These are phyloP conservation scores for Fusarium albidum DNA, from an alignment of 2,329 filamentous ascomycete species.

Conservation along the genomic window DNA sequence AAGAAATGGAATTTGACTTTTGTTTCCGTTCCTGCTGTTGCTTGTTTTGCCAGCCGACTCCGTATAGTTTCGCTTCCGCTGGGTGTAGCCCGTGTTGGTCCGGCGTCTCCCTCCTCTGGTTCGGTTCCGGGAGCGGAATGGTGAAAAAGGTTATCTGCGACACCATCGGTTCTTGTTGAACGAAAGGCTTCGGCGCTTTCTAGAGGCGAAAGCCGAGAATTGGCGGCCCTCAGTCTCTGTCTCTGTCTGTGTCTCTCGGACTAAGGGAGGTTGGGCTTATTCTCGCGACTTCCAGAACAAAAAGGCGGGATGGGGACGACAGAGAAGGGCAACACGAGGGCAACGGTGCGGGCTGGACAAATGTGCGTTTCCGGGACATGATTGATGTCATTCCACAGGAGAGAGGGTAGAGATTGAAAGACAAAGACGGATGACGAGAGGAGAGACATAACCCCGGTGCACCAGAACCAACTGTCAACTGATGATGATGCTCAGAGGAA, in stretches of 20 bases:
- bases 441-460: not conserved
- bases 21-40: conserved; percentile 36
- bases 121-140: conserved; percentile 29
- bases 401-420: not conserved
- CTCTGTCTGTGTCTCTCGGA: too few relatives aligned
- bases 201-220: too few relatives aligned
- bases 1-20: conserved; percentile 36
- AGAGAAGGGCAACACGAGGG: conserved; percentile 9
- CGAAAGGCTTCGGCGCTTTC: too few relatives aligned
- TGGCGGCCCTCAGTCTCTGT: too few relatives aligned
- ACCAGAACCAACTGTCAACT: not conserved
- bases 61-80: not conserved
- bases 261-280: too few relatives aligned
- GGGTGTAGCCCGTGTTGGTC: not conserved
- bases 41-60: conserved; percentile 3
- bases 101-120: not conserved
- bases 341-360: conserved; percentile 3
- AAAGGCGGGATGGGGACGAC: not conserved
- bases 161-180: too few relatives aligned
- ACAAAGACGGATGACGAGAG: not conserved
- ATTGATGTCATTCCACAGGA: conserved; percentile 19
- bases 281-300: not conserved
- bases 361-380: conserved; percentile 22
- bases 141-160: conserved; percentile 4
- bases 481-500: not conserved